Evolutionary conservation across 1,139 yeast genomes (phyloP).

Genomic region (Debaryomycetaceae sp.): DNA sequence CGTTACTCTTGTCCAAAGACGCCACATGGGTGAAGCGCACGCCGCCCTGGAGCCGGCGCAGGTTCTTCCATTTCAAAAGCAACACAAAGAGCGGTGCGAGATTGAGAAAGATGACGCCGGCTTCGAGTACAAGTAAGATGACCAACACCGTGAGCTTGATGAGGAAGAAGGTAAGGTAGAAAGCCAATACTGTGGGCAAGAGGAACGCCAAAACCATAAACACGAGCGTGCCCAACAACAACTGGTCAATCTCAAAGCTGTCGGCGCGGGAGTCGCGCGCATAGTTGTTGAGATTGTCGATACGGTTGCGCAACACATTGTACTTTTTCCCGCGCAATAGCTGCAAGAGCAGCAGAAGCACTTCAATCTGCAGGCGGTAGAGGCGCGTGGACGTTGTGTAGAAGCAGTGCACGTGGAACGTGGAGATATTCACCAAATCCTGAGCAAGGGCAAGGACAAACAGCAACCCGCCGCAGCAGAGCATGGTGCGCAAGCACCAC

Average conservation of each 20-base stretch:
- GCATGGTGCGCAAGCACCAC: slow-evolving; percentile 3
- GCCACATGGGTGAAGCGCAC: slow-evolving; percentile 31
- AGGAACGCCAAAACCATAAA: slow-evolving; percentile 72
- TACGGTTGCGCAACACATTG: slow-evolving; percentile 72
- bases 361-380: slow-evolving; percentile 62
- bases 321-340: slow-evolving; percentile 84
- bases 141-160: slow-evolving; percentile 43
- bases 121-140: slow-evolving; percentile 45
- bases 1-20: slow-evolving; percentile 10
- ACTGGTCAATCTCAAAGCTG: slow-evolving; percentile 73
- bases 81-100: slow-evolving; percentile 83
- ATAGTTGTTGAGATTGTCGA: slow-evolving; percentile 45
- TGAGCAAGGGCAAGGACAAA: slow-evolving; percentile 55
- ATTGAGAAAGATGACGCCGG: slow-evolving; percentile 54
- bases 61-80: slow-evolving; percentile 68
- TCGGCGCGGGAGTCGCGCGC: slow-evolving; percentile 31
- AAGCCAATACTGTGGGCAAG: slow-evolving; percentile 80
- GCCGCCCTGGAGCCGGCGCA: slow-evolving; percentile 87
- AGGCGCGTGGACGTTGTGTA: slow-evolving; percentile 72
- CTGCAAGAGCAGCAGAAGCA: slow-evolving; percentile 66
- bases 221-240: slow-evolving; percentile 76
- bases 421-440: slow-evolving; percentile 53
- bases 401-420: slow-evolving; percentile 67
- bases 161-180: slow-evolving; percentile 64
- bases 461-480: slow-evolving; percentile 56